Conservation (phyloP, 805 yeast species). For the Lachancea kluyveri region DNA sequence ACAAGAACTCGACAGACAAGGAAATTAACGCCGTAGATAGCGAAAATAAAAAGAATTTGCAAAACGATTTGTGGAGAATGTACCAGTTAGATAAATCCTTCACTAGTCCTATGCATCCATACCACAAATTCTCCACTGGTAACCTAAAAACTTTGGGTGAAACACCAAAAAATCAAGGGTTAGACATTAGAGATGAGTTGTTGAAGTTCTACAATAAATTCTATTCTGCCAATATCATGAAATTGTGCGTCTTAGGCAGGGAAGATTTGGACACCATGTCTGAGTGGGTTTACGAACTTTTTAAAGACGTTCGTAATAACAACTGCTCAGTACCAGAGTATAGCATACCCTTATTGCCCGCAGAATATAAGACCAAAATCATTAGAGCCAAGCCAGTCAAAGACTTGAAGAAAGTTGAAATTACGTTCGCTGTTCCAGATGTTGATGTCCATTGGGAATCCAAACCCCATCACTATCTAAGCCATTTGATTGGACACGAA, state of each 20-base stretch:
- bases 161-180: conserved; percentile 50
- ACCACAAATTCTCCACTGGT: conserved; percentile 85
- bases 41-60: conserved; percentile 91
- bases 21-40: conserved; percentile 94
- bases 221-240: conserved; percentile 87
- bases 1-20: conserved; percentile 70
- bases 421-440: conserved; percentile 76
- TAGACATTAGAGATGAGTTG: conserved; percentile 77
- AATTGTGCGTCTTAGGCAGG: conserved; percentile 75
- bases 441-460: conserved; percentile 58
- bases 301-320: conserved; percentile 53
- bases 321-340: conserved; percentile 34
- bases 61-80: conserved; percentile 82
- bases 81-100: conserved; percentile 76
- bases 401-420: conserved; percentile 62
- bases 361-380: conserved; percentile 44
- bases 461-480: conserved; percentile 63
- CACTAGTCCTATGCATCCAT: conserved; percentile 74
- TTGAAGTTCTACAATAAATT: conserved; percentile 63
- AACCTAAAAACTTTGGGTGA: conserved; percentile 68
- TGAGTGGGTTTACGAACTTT: conserved; percentile 60
- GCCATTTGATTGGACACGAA: conserved; percentile 91
- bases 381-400: conserved; percentile 75
- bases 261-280: conserved; percentile 70
- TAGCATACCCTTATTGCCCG: conserved; percentile 41